A percentile compares a stretch with the other conserved stretches of the same genome.
Conservation (phyloP, 306 rosid genomes). For the Dicorynia guianensis region DNA sequence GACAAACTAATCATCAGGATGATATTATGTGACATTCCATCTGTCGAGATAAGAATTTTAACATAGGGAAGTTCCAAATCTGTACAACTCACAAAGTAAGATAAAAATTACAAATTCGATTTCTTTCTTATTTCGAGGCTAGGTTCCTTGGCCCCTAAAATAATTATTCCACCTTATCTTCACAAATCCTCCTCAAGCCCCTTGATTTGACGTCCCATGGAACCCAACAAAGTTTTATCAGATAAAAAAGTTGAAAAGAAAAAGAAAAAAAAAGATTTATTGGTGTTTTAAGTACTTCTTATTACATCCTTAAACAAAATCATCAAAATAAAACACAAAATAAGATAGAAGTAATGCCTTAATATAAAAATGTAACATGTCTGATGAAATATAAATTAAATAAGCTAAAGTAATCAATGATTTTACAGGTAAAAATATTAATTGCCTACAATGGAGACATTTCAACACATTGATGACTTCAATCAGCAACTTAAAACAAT, state of each 20-base stretch:
- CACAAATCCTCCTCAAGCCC: not conserved
- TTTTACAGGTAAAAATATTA: constrained; percentile 3
- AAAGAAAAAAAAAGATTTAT: not conserved
- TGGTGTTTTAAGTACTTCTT: not conserved
- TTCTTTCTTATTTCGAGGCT: not conserved
- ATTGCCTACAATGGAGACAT: constrained; percentile 8
- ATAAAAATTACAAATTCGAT: not conserved
- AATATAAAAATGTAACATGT: constrained; percentile 1
- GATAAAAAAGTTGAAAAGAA: not conserved
- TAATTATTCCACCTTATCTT: not conserved
- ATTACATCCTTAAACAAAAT: constrained; percentile 14
- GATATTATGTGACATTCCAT: not conserved
- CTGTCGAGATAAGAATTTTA: not conserved
- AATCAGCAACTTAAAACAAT: constrained; percentile 31
- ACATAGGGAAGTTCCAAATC: not conserved
- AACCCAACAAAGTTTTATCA: not conserved
- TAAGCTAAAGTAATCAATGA: constrained; percentile 25
- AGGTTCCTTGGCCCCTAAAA: not conserved
- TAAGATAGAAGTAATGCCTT: not conserved
- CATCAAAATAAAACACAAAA: constrained; percentile 1
- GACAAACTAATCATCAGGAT: not conserved
- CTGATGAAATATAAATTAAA: not conserved
- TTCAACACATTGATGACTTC: constrained; percentile 7
- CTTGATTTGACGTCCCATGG: not conserved
- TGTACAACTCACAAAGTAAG: not conserved